phyloP scores from a whole-genome alignment of 1,284 basidiomycete species.

The Malassezia cuniculi region DNA sequence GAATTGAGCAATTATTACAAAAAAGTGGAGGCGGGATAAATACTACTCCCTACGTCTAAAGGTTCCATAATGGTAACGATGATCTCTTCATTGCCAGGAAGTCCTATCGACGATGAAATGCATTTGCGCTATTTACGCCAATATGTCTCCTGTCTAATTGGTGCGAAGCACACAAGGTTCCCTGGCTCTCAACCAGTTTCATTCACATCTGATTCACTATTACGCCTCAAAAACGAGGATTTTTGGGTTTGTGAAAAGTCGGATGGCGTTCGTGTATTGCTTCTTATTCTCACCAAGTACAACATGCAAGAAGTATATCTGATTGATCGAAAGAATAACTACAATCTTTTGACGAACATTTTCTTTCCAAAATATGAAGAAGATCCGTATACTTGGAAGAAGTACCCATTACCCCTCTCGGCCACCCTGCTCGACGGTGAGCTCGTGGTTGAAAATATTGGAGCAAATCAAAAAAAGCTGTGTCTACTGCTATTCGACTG shows the following conservation, averaged over 20 bases:
- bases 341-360: conserved; percentile 57
- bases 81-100: no score
- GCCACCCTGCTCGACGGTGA: conserved; percentile 84
- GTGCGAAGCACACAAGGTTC: no score
- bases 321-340: conserved; percentile 86
- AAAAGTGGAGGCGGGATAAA: no score
- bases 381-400: conserved; percentile 8
- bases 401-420: conserved; percentile 48
- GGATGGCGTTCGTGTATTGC: conserved; percentile 83
- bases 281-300: conserved; percentile 51
- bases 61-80: no score
- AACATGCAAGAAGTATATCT: conserved; percentile 59
- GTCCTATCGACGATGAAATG: no score
- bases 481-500: conserved; percentile 86
- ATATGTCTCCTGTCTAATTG: no score
- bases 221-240: conserved; percentile 27
- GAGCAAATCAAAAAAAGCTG: conserved; percentile 55
- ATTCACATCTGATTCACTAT: conserved; percentile 24
- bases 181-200: conserved; percentile 38
- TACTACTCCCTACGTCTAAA: no score
- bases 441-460: conserved; percentile 75
- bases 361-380: conserved; percentile 57
- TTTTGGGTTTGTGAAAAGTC: conserved; percentile 99
- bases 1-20: no score
- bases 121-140: no score